Percentiles rank a stretch among this genome's conserved stretches.
Conservation (phyloP, 2,329 filamentous ascomycete species). For the Ascomycota sp. region DNA sequence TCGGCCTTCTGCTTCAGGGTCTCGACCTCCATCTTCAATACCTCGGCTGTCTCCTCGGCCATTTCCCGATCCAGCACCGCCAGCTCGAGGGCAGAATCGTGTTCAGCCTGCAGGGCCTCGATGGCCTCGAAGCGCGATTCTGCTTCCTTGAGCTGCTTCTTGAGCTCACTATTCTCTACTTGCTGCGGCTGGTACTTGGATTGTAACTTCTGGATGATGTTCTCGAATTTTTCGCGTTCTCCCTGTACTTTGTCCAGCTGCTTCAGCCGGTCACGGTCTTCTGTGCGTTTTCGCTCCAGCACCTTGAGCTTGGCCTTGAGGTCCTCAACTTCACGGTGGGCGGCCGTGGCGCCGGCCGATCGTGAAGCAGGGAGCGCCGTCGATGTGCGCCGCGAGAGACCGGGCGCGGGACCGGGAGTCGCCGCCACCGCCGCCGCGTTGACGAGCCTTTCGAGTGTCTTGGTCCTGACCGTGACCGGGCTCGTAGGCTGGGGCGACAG, state of each 20-base stretch:
- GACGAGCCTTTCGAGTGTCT: conserved; percentile 30
- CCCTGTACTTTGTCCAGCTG: conserved; percentile 54
- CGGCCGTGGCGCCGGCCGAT: conserved; percentile 26
- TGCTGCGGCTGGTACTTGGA: conserved; percentile 73
- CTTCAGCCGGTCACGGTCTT: conserved; percentile 73
- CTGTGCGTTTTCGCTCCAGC: conserved; percentile 67
- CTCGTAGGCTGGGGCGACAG: conserved; percentile 28
- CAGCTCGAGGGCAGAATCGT: conserved; percentile 70
- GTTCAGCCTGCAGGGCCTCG: conserved; percentile 58
- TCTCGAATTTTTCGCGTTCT: conserved; percentile 61
- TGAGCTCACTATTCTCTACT: conserved; percentile 56
- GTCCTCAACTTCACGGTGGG: conserved; percentile 58
- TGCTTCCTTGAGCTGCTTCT: conserved; percentile 58
- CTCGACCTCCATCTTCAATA: conserved; percentile 61
- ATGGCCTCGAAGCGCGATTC: conserved; percentile 46
- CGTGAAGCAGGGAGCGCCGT: conserved; percentile 11
- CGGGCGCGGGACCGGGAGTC: conserved; percentile 8
- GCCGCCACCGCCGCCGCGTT: conserved; percentile 12
- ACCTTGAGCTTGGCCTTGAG: conserved; percentile 73
- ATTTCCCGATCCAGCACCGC: conserved; percentile 83
- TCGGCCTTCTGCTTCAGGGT: conserved; percentile 55
- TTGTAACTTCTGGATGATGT: conserved; percentile 78
- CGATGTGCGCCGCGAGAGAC: conserved; percentile 12
- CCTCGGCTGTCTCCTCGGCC: conserved; percentile 82
- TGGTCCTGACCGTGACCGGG: conserved; percentile 28